Percentiles rank a stretch among this genome's conserved stretches.
phyloP scores from a whole-genome alignment of 441 rosid species.

The Corymbia calophylla region DNA sequence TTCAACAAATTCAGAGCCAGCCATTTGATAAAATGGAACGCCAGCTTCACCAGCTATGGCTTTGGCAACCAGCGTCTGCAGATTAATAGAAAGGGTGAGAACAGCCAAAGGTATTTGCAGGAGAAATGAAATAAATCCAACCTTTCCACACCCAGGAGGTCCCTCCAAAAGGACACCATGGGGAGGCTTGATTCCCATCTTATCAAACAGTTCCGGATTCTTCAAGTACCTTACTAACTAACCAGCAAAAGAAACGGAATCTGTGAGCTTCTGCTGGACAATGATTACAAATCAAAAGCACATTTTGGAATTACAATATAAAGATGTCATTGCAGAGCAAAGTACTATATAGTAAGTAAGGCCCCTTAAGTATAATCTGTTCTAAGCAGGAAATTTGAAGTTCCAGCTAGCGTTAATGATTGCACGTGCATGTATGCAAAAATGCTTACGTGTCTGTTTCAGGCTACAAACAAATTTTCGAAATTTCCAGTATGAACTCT shows the following conservation, averaged over 20 bases:
- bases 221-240: constrained; percentile 93
- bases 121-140: constrained; percentile 18
- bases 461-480: neutral
- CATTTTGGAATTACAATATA: neutral
- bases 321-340: neutral
- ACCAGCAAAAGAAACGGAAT: constrained; percentile 4
- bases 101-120: neutral
- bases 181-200: constrained; percentile 94
- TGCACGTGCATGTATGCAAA: neutral
- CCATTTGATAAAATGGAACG: constrained; percentile 98
- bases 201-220: constrained; percentile 92
- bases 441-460: neutral
- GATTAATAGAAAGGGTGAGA: constrained; percentile 3
- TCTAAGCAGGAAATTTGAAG: neutral
- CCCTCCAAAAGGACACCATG: constrained; percentile 98
- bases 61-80: constrained; percentile 90
- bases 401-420: neutral
- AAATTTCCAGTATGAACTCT: neutral
- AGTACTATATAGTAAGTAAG: neutral
- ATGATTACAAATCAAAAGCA: neutral
- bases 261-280: constrained; percentile 1
- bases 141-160: constrained; percentile 99
- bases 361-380: neutral
- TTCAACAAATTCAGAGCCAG: constrained; percentile 96
- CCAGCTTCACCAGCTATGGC: constrained; percentile 99